A percentile compares a stretch with the other conserved stretches of the same genome.
Conservation (phyloP, 2,329 filamentous ascomycete species). For the Verticillium zaregamsianum region DNA sequence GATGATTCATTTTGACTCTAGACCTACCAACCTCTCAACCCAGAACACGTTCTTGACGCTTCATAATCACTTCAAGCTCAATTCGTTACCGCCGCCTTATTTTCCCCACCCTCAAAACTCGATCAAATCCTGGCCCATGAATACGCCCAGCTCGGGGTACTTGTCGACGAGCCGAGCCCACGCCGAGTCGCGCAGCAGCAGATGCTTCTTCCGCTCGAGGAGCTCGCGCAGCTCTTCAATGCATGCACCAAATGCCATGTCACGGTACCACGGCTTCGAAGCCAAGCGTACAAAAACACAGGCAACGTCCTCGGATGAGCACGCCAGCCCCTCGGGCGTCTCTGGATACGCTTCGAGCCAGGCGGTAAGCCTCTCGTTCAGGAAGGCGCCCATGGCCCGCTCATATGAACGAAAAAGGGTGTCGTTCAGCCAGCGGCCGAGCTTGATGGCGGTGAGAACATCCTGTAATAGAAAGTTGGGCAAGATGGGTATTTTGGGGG, state of each 20-base stretch:
- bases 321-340: not conserved
- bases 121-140: not conserved
- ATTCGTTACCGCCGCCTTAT: no score
- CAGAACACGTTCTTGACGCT: no score
- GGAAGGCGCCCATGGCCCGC: not conserved
- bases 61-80: no score
- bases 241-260: not conserved
- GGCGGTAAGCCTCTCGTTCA: not conserved
- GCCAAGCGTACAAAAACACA: not conserved
- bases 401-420: not conserved
- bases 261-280: not conserved
- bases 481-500: not conserved
- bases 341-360: not conserved
- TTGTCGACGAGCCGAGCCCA: not conserved
- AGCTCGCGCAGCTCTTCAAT: not conserved
- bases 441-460: not conserved
- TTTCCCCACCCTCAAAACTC: not conserved
- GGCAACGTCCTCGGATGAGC: not conserved
- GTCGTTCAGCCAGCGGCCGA: not conserved
- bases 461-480: not conserved
- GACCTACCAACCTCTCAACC: no score
- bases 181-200: not conserved
- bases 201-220: not conserved
- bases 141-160: not conserved
- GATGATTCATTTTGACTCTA: no score